Evolutionary conservation across 805 yeast species (phyloP).

Genomic region (Cyberlindnera euphorbiae): DNA sequence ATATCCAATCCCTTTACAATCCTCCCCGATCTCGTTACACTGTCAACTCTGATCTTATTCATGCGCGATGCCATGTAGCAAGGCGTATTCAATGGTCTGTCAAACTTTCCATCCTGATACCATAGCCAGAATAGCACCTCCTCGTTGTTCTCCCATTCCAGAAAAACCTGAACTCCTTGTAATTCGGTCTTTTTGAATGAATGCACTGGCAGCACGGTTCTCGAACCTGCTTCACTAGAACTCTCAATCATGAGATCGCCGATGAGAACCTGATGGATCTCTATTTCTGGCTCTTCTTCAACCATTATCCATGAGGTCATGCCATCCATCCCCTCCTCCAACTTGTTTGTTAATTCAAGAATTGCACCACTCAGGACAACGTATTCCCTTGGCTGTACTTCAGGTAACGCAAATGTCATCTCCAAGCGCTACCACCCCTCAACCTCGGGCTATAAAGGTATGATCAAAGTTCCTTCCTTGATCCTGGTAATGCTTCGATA

Average conservation of each 20-base stretch:
- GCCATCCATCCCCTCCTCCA: slow-evolving; percentile 13
- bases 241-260: slow-evolving; percentile 25
- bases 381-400: not conserved
- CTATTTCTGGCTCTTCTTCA: slow-evolving; percentile 2
- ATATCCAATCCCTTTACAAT: slow-evolving; percentile 16
- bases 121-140: slow-evolving; percentile 27
- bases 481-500: slow-evolving; percentile 25
- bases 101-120: slow-evolving; percentile 27
- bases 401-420: too few relatives aligned
- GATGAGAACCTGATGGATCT: slow-evolving; percentile 16
- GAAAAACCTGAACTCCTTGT: slow-evolving; percentile 9
- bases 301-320: slow-evolving; percentile 26
- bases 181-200: slow-evolving; percentile 7
- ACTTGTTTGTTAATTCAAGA: slow-evolving; percentile 8
- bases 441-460: too few relatives aligned
- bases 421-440: too few relatives aligned
- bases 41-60: slow-evolving; percentile 20
- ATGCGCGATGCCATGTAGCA: slow-evolving; percentile 9
- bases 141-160: slow-evolving; percentile 23
- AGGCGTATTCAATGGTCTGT: slow-evolving; percentile 18
- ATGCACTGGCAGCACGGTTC: slow-evolving; percentile 1
- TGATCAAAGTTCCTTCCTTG: slow-evolving; percentile 28
- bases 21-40: slow-evolving; percentile 20
- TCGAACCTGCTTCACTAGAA: too few relatives aligned
- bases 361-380: slow-evolving; percentile 20